Conservation (phyloP, 2,329 filamentous ascomycete species). For the Xylaria sp. region DNA sequence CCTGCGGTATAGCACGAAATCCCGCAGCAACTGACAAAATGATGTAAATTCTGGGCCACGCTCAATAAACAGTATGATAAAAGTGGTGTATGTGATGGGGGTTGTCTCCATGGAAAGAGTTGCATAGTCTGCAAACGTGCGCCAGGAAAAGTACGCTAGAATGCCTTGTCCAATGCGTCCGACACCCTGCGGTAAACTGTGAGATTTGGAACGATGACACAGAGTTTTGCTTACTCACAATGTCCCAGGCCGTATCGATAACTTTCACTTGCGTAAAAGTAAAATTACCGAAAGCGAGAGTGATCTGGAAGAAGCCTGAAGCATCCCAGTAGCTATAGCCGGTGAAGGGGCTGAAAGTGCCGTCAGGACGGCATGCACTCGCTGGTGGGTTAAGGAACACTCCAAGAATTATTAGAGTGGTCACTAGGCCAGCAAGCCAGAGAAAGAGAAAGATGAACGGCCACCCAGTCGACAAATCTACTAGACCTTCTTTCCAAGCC, state of each 20-base stretch:
- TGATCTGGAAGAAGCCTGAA: conserved; percentile 37
- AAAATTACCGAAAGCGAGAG: conserved; percentile 32
- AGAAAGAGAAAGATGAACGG: not conserved
- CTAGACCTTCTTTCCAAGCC: not conserved
- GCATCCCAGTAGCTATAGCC: conserved; percentile 31
- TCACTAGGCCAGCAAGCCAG: not conserved
- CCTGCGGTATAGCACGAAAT: conserved; percentile 36
- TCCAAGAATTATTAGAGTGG: not conserved
- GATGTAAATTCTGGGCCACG: conserved; percentile 38
- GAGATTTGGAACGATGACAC: not conserved
- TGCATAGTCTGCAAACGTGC: conserved; percentile 43
- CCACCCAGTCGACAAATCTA: conserved; percentile 6
- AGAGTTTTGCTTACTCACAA: conserved; percentile 24
- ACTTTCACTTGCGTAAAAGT: conserved; percentile 33
- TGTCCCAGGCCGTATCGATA: conserved; percentile 37
- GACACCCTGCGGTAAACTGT: conserved; percentile 39
- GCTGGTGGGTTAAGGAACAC: not conserved
- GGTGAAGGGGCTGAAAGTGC: conserved; percentile 24
- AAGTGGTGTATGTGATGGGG: conserved; percentile 46
- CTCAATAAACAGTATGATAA: conserved; percentile 42
- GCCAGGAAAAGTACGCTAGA: conserved; percentile 46
- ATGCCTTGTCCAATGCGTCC: conserved; percentile 45
- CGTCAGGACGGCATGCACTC: conserved; percentile 34
- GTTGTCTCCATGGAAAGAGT: conserved; percentile 41
- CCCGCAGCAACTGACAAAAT: conserved; percentile 32